These are phyloP conservation scores for Fennellomyces sp. DNA, from an alignment of 371 early-diverging fungal species.

Conservation along the genomic window DNA sequence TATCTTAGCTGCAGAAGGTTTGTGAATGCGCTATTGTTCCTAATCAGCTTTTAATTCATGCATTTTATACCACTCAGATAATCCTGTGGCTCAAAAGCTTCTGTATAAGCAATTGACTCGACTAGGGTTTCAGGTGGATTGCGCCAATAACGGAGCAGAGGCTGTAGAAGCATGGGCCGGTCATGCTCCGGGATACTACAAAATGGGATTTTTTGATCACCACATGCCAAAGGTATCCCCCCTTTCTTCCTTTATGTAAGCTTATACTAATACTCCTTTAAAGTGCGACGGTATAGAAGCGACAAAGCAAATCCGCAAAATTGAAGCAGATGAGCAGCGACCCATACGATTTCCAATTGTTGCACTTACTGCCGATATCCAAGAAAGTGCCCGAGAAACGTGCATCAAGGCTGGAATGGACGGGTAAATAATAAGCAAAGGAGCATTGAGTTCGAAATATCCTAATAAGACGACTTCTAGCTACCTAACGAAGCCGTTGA, in stretches of 20 bases:
- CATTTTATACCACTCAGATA: constrained; percentile 24
- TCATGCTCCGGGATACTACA: constrained; percentile 32
- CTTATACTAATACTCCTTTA: background rate
- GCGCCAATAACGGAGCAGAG: constrained; percentile 49
- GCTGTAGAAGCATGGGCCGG: constrained; percentile 36
- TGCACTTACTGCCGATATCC: constrained; percentile 16
- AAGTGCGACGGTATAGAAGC: constrained; percentile 54
- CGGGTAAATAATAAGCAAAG: constrained; percentile 17
- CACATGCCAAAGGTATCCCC: constrained; percentile 47
- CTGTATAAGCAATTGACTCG: constrained; percentile 42
- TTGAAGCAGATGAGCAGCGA: constrained; percentile 23
- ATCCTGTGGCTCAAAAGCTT: constrained; percentile 50
- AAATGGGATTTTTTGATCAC: constrained; percentile 50
- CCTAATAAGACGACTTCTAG: background rate
- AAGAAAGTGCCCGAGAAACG: constrained; percentile 9
- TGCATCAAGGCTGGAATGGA: constrained; percentile 18
- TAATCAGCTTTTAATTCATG: background rate
- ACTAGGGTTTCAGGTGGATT: constrained; percentile 44
- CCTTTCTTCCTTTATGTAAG: constrained; percentile 2
- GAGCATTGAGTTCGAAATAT: background rate
- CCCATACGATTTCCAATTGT: constrained; percentile 19
- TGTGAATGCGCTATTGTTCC: background rate
- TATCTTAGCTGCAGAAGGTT: constrained; percentile 50
- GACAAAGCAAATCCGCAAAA: constrained; percentile 35
- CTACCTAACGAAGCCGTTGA: constrained; percentile 42